phyloP scores from a whole-genome alignment of 2,329 filamentous ascomycete species.

The Pseudocercospora musae region DNA sequence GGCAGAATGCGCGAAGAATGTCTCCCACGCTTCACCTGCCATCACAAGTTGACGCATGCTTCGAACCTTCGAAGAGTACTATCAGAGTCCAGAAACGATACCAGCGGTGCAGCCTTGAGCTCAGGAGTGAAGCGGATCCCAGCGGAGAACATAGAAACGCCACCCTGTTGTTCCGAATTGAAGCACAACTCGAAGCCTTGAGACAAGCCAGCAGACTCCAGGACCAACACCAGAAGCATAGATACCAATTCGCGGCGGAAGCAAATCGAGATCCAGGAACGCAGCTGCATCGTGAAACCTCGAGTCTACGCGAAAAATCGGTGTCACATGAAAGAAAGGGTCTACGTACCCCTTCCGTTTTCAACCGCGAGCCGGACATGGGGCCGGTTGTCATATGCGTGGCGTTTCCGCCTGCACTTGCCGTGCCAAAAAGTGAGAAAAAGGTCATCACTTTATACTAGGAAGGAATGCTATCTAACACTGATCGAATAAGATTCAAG shows the following conservation, averaged over 20 bases:
- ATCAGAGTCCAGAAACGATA: background rate
- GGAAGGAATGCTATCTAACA: conserved; percentile 38
- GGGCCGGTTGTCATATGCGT: background rate
- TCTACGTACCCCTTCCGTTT: background rate
- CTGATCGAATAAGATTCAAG: conserved; percentile 58
- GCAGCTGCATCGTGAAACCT: background rate
- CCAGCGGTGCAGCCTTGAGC: too few relatives aligned
- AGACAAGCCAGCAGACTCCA: too few relatives aligned
- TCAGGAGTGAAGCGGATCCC: too few relatives aligned
- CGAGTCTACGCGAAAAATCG: background rate
- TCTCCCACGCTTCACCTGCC: background rate
- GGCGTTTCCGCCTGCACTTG: background rate
- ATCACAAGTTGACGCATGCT: background rate
- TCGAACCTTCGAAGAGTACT: background rate
- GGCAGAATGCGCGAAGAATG: too few relatives aligned
- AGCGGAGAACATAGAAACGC: too few relatives aligned
- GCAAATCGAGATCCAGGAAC: background rate
- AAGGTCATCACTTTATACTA: background rate
- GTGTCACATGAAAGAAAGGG: background rate
- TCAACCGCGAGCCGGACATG: background rate
- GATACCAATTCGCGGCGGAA: background rate
- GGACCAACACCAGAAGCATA: background rate
- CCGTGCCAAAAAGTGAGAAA: background rate
- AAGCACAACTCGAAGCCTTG: too few relatives aligned
- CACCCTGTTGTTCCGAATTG: too few relatives aligned